Evolutionary conservation across 176 grass and related monocot genomes (phyloP).

Genomic region (Thalia dealbata): DNA sequence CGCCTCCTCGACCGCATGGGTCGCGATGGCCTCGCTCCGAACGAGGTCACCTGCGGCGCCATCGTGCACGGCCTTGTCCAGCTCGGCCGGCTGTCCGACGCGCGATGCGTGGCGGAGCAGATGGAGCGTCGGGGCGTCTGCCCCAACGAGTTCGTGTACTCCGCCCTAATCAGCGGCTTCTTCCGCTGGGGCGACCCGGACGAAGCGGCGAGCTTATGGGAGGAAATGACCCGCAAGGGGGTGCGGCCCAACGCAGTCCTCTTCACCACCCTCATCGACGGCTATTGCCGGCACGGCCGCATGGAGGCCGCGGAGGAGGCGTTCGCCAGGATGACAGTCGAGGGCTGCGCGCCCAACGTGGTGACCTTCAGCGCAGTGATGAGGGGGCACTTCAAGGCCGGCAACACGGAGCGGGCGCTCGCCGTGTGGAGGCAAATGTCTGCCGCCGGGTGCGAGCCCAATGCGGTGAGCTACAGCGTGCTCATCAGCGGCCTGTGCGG

Average conservation of each 20-base stretch:
- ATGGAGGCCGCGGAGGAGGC: slow-evolving; percentile 48
- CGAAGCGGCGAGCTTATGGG: slow-evolving; percentile 51
- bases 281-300: slow-evolving; percentile 43
- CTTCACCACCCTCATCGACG: slow-evolving; percentile 65
- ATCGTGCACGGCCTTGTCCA: slow-evolving; percentile 61
- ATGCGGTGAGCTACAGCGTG: slow-evolving; percentile 62
- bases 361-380: slow-evolving; percentile 71
- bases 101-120: slow-evolving; percentile 48
- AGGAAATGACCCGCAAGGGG: slow-evolving; percentile 28
- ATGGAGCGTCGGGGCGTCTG: slow-evolving; percentile 37
- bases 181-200: slow-evolving; percentile 46
- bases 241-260: slow-evolving; percentile 56
- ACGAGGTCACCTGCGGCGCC: slow-evolving; percentile 55
- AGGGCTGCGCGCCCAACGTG: slow-evolving; percentile 58
- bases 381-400: slow-evolving; percentile 58
- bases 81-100: slow-evolving; percentile 55
- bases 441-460: slow-evolving; percentile 35
- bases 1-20: slow-evolving; percentile 55
- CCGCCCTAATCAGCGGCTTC: slow-evolving; percentile 52
- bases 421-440: slow-evolving; percentile 61
- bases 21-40: slow-evolving; percentile 29
- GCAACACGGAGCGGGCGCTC: slow-evolving; percentile 39
- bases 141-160: slow-evolving; percentile 74
- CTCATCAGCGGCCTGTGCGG: slow-evolving; percentile 66
- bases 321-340: slow-evolving; percentile 44